Base-by-base conservation (phyloP, 257 asterid genomes). In the Solanum arcanum region DNA sequence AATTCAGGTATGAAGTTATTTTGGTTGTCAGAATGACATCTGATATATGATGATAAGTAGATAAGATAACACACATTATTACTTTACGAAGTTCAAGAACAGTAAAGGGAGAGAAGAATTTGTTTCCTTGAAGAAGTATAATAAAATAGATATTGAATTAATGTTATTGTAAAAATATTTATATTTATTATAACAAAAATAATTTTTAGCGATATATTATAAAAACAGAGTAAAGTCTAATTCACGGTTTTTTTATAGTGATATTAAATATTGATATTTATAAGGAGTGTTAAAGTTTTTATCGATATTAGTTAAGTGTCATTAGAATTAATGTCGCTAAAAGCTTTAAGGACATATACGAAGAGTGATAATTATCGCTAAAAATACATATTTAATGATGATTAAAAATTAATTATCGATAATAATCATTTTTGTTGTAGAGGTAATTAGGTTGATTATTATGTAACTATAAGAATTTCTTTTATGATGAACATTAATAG, bases 321-420 rank as follows among this genome's bases (percentile, higher is more conserved):
- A 37, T 5, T 37, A 37, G 7, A 37, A 35, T 5, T 0, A 0
- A 5, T 35, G 1, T 35, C 7, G 39, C 1, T 35, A 35, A 35
- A 5, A 5, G 1, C 7, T 35, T 35, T 35, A 35, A 0, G 1
- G 0, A 35, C 39, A 35, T 35, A 35, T 35, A 35, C 39, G 0
- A 35, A 35, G 0, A 35, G 39, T 35, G 7, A 5, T 5, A 35
- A 35, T 35, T 35, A 5, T 5, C 39, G 1, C 39, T 35, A 35
- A 35, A 35, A 35, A 5, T 35, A 35, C 0, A 35, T 35, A 35
- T 35, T 35, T 35, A 35, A 0, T 7, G 0, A 1, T 35, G 1
- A 35, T 35, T 5, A 35, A 35, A 1, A 35, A 37, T 37, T 37
- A 37, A 37, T 37, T 35, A 37, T 6, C 1, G 7, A 0, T 37